Conservation (phyloP, 1,284 basidiomycete genomes). For the Malassezia arunalokei region DNA sequence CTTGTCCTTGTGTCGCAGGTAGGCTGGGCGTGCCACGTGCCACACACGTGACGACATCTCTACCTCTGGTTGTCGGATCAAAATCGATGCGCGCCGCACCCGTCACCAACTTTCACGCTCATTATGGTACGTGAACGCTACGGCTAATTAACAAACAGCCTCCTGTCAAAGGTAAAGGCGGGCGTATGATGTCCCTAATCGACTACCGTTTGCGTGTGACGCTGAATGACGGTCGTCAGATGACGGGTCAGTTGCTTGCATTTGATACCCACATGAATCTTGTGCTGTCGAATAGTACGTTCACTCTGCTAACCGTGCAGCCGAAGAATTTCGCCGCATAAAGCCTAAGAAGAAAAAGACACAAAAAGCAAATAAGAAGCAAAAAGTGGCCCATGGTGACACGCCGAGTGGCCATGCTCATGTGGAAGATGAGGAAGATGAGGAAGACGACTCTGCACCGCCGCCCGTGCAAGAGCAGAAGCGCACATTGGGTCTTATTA, state of each 20-base stretch:
- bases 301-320: constrained; percentile 49
- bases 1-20: too few relatives aligned
- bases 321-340: constrained; percentile 41
- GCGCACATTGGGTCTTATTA: constrained; percentile 84
- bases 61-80: background rate
- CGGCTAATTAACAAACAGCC: constrained; percentile 17
- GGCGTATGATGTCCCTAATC: constrained; percentile 89
- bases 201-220: constrained; percentile 96
- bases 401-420: constrained; percentile 13
- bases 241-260: constrained; percentile 96
- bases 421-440: constrained; percentile 18
- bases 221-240: constrained; percentile 88
- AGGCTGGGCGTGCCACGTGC: background rate
- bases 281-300: constrained; percentile 92
- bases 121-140: constrained; percentile 3
- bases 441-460: constrained; percentile 44
- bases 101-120: background rate
- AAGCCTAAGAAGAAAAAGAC: constrained; percentile 25
- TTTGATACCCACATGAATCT: constrained; percentile 99
- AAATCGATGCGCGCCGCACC: background rate
- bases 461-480: constrained; percentile 79
- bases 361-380: constrained; percentile 18
- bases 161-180: constrained; percentile 39
- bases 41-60: constrained; percentile 5
- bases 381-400: constrained; percentile 34